Evolutionary conservation across 2,329 filamentous ascomycete genomes (phyloP).

Genomic region (Fusarium sp.): DNA sequence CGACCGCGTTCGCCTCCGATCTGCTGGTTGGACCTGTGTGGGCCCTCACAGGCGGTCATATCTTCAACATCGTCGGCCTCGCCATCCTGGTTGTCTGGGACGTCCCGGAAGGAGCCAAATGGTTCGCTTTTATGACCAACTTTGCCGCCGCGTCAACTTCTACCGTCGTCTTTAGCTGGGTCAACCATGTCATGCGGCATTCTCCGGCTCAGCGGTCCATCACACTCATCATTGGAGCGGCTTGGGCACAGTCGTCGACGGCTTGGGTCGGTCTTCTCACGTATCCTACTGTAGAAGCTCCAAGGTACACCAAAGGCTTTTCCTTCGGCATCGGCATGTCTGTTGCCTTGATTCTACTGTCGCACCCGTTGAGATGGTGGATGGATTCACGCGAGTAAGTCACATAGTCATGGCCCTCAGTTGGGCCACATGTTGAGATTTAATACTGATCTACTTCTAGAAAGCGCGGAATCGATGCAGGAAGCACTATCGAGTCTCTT

Average conservation of each 20-base stretch:
- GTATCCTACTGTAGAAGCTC: constrained; percentile 54
- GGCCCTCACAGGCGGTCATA: constrained; percentile 64
- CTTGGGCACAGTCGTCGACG: constrained; percentile 64
- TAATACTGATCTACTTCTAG: not conserved
- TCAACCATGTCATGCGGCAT: constrained; percentile 61
- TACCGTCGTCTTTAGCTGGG: constrained; percentile 67
- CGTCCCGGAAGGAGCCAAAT: constrained; percentile 59
- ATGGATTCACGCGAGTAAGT: not conserved
- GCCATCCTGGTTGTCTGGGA: constrained; percentile 67
- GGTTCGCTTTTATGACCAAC: constrained; percentile 55
- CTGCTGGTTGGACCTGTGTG: constrained; percentile 64
- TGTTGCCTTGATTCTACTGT: not conserved
- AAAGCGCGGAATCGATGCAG: not conserved
- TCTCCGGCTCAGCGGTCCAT: constrained; percentile 61
- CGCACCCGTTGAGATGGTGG: not conserved
- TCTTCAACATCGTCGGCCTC: constrained; percentile 64
- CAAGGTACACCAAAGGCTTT: constrained; percentile 55
- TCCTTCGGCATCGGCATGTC: constrained; percentile 45
- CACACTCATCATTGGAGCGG: constrained; percentile 63
- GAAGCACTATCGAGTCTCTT: not conserved
- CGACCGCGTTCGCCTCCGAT: constrained; percentile 67
- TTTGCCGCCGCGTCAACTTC: constrained; percentile 65
- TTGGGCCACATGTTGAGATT: not conserved
- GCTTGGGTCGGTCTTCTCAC: constrained; percentile 66
- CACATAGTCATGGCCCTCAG: not conserved